Base-by-base conservation (phyloP, 78 protist species). In the Polysphondylium violaceum region DNA sequence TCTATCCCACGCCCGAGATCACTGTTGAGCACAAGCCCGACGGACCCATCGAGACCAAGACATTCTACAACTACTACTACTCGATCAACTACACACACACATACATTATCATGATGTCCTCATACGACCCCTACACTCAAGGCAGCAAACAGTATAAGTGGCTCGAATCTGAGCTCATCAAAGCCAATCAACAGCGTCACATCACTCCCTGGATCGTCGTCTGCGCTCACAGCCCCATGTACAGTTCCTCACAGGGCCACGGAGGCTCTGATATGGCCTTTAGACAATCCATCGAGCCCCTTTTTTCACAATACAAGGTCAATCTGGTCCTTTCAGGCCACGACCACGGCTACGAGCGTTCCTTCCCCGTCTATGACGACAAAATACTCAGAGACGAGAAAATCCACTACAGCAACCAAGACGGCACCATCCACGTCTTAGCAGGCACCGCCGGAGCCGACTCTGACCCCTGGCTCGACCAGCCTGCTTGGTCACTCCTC, bases 261-360 rank as follows among this genome's bases (percentile, higher is more conserved):
- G 78, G 43, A n/a, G 90, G 90, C 25, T 43, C 73, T 29, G 90
- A 83, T 29, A 14, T 63, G 6, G 17, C 5, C 0, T 72, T 83
- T n/a, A 41, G 90, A 36, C 23, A 27, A 0, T 65, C 58, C 27
- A 36, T 83, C 14, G 90, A 83, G 41, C 25, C 36, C 16, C 41
- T 83, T 0, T 43, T 53, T 6, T 21, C 38, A 3, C 33, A 38
- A 1, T 50, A 35, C 8, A 47, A 59, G 2, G 90, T 83, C 9
- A 41, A 68, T 43, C 43, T 83, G 0, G 90, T 68, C 0, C 14
- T 83, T 4, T 69, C 78, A 14, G 90, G 90, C 5, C 90, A 83
- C 51, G 90, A 83, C n/a, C 90, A 83, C 29, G 74, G 90, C 1
- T 83, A 83, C 29, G 90, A 83, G 33, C n/a, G 90, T 21, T 56